Evolutionary conservation across 306 rosid genomes (phyloP).

Genomic region (Fragaria iinumae): DNA sequence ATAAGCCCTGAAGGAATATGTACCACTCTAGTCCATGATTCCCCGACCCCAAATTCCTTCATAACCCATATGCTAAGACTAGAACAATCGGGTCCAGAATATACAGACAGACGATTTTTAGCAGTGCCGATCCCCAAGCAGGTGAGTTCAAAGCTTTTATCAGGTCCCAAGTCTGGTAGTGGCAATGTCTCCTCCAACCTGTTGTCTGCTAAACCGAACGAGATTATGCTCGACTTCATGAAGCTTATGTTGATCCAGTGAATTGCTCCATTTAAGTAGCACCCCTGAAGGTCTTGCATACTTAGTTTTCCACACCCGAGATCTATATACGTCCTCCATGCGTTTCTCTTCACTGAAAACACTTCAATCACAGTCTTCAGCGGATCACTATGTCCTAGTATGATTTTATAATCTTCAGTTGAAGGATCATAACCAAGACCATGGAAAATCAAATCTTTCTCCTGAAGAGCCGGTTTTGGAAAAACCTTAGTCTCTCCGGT

Average conservation of each 20-base stretch:
- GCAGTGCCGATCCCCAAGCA: neutral
- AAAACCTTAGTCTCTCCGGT: neutral
- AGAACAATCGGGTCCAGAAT: neutral
- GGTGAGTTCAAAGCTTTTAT: neutral
- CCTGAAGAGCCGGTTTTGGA: neutral
- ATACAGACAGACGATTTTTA: neutral
- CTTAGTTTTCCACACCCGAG: too few species aligned
- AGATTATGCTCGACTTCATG: neutral
- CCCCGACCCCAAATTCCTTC: neutral
- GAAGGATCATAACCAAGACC: neutral
- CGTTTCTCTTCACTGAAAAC: neutral
- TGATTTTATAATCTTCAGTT: neutral
- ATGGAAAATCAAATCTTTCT: too few species aligned
- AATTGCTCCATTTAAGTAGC: neutral
- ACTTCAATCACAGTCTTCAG: neutral
- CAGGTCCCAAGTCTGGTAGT: neutral
- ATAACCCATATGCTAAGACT: neutral
- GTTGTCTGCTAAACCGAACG: neutral
- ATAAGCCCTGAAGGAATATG: neutral
- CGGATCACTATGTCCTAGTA: neutral
- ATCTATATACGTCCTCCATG: neutral
- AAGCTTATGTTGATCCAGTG: neutral
- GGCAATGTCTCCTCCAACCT: neutral
- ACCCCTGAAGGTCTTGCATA: neutral
- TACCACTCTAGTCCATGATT: neutral